Evolutionary conservation across 257 asterid species (phyloP), one percentile per base, ranked within the genome.

Genomic region (Nicotiana knightiana): DNA sequence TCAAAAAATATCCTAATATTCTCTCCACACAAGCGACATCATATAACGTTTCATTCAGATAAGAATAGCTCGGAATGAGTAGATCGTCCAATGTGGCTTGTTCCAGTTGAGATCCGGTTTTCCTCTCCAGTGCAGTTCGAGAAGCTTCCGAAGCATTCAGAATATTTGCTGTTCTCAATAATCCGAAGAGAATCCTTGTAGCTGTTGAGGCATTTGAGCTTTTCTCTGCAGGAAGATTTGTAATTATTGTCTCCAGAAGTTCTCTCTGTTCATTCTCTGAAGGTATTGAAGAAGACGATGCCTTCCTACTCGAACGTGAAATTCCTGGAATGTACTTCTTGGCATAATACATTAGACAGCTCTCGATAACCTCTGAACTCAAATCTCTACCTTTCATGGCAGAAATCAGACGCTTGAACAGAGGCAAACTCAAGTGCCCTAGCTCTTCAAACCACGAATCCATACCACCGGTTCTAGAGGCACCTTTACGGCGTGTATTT

Each of bases 1-100:
- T 80, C 0, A 94, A 89, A 79, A 93, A 96, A 70, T 83, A 87
- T 9, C 86, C 87, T 82, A 96, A 82, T 85, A 96, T 93, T 85
- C 98, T 90, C 88, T 92, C 97, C 48, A 94, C 97, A 65, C 98
- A 94, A 46, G 94, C 97, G 26, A 96, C 98, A 59, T 96, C 99
- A 78, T 96, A 96, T 66, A 96, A 66, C 28, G 99, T 96, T 66
- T 96, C 99, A 28, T 89, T 94, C 90, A 94, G 84, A 87, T 94
- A 94, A 5, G 99, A 96, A 86, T 93, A 96, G 85, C 99, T 96
- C 63, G 99, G 99, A 82, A 96, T 90, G 46, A 96, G 85, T 51
- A 96, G 89, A 88, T 96, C 98, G 82, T 96, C 99, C 59, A 96
- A 82, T 10, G 93, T 89, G 10, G 99, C 98, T 77, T 91, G 97